Percentiles rank a stretch among this genome's conserved stretches.
These are phyloP conservation scores for Neonectria faginata DNA, from an alignment of 2,329 filamentous ascomycete species.

Conservation along the genomic window DNA sequence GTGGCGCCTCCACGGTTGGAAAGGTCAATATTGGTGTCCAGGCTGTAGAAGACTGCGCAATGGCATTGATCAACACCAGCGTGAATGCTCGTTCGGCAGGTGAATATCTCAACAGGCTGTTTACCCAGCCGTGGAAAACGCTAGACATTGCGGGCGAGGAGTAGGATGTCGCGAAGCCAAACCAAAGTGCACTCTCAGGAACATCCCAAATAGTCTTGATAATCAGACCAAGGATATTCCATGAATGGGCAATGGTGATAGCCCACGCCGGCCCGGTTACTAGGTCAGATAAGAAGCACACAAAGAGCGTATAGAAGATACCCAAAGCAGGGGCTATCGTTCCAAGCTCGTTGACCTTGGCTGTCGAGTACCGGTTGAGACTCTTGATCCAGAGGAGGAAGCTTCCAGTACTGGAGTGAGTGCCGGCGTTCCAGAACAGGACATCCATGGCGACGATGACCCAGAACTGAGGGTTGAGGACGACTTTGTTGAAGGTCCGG, in stretches of 20 bases:
- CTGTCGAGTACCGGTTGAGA: slow-evolving; percentile 58
- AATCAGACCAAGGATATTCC: slow-evolving; percentile 64
- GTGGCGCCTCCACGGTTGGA: slow-evolving; percentile 57
- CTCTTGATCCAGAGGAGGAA: slow-evolving; percentile 71
- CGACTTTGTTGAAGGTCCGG: slow-evolving; percentile 49
- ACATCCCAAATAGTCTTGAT: slow-evolving; percentile 69
- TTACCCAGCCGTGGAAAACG: slow-evolving; percentile 67
- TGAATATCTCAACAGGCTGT: slow-evolving; percentile 59
- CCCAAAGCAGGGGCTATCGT: slow-evolving; percentile 66
- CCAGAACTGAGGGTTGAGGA: slow-evolving; percentile 62
- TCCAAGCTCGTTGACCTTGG: slow-evolving; percentile 64
- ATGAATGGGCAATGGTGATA: slow-evolving; percentile 62
- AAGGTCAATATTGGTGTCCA: slow-evolving; percentile 68
- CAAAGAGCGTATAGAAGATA: slow-evolving; percentile 66
- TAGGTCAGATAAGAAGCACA: slow-evolving; percentile 67
- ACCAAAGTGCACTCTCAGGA: slow-evolving; percentile 54
- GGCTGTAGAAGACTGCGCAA: slow-evolving; percentile 66
- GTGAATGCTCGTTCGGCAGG: slow-evolving; percentile 61
- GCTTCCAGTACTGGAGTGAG: slow-evolving; percentile 59
- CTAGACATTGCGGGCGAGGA: slow-evolving; percentile 64
- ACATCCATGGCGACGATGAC: slow-evolving; percentile 62
- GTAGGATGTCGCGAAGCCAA: slow-evolving; percentile 58
- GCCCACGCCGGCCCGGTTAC: slow-evolving; percentile 65
- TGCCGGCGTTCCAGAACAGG: slow-evolving; percentile 68
- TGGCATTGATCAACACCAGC: slow-evolving; percentile 62